A percentile compares a stretch with the other conserved stretches of the same genome.
These are phyloP conservation scores for Nematocida ironsii DNA, from an alignment of 371 early-diverging fungal species.

Conservation along the genomic window DNA sequence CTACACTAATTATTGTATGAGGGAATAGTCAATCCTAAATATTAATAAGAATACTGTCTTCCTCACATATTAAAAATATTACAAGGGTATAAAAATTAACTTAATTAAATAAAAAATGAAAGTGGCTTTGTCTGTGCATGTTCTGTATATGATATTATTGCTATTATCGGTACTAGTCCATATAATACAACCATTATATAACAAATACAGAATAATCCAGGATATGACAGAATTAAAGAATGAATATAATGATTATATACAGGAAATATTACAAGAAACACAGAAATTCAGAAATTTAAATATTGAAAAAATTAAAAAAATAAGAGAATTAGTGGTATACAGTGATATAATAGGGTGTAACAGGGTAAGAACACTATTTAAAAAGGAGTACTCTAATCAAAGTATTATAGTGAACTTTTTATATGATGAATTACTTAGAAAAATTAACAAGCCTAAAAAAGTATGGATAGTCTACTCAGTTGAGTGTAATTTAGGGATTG, in stretches of 20 bases:
- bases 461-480: slow-evolving; percentile 14
- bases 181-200: not conserved
- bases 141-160: not conserved
- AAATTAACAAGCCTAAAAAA: slow-evolving; percentile 8
- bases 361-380: not conserved
- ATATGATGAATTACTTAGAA: slow-evolving; percentile 6
- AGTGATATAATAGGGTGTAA: slow-evolving; percentile 3
- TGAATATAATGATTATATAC: slow-evolving; percentile 8
- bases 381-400: not conserved
- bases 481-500: slow-evolving; percentile 41
- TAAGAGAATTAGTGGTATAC: slow-evolving; percentile 46
- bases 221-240: not conserved
- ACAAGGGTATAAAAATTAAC: slow-evolving; percentile 34
- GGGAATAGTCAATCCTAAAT: slow-evolving; percentile 34
- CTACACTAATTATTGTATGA: slow-evolving; percentile 38
- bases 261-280: not conserved
- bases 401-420: not conserved
- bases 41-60: slow-evolving; percentile 37
- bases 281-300: not conserved
- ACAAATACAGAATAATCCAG: not conserved
- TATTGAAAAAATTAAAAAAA: not conserved
- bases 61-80: slow-evolving; percentile 27
- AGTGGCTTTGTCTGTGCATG: slow-evolving; percentile 1
- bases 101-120: slow-evolving; percentile 11
- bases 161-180: not conserved